These are phyloP conservation scores for Cyberlindnera mrakii DNA, from an alignment of 805 yeast species.

Conservation along the genomic window DNA sequence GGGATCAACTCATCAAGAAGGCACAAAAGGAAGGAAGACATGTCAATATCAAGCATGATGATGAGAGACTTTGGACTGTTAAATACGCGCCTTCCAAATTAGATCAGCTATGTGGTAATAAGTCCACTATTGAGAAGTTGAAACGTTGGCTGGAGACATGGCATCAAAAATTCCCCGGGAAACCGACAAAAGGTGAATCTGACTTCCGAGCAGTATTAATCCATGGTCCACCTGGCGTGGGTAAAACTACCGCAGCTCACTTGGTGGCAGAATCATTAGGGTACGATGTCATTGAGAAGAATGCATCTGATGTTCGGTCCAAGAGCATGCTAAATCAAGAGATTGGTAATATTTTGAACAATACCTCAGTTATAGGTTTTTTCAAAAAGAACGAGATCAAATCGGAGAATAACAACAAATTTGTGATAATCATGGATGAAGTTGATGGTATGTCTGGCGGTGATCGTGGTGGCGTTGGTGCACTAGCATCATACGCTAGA, in stretches of 20 bases:
- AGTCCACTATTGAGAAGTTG: conserved; percentile 61
- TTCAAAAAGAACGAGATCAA: conserved; percentile 37
- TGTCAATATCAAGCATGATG: conserved; percentile 31
- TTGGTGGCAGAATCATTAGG: conserved; percentile 64
- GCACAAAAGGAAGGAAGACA: conserved; percentile 22
- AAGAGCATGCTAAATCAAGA: conserved; percentile 66
- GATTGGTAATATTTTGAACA: conserved; percentile 66
- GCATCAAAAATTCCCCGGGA: conserved; percentile 53
- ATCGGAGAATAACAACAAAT: conserved; percentile 41
- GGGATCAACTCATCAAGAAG: conserved; percentile 20
- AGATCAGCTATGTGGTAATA: conserved; percentile 87
- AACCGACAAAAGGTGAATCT: conserved; percentile 55
- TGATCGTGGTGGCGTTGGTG: conserved; percentile 98
- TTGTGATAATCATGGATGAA: conserved; percentile 94
- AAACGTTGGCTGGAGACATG: conserved; percentile 73
- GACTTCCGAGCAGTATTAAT: conserved; percentile 78
- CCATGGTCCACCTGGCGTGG: conserved; percentile 85
- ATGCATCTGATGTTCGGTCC: conserved; percentile 87
- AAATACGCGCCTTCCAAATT: conserved; percentile 81
- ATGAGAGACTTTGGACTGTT: conserved; percentile 83
- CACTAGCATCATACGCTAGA: conserved; percentile 78
- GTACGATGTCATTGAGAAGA: conserved; percentile 68
- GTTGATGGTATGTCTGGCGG: conserved; percentile 99
- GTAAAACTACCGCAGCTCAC: conserved; percentile 80
- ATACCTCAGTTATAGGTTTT: conserved; percentile 78